Evolutionary conservation across 2,329 filamentous ascomycete species (phyloP).

Genomic region (Neonectria hederae): DNA sequence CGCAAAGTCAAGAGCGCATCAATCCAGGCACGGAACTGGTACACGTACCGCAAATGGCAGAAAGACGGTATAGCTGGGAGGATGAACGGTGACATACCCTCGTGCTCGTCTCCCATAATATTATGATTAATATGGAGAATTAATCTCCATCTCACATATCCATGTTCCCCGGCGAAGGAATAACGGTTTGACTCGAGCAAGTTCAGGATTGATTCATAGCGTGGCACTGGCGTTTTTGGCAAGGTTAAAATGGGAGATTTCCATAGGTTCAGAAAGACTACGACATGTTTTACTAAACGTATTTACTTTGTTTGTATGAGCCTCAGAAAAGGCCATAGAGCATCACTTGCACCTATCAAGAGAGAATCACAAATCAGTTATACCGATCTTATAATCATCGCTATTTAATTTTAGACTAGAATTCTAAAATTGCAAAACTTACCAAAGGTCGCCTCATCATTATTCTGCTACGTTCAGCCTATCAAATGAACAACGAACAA

Average conservation of each 20-base stretch:
- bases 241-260: neutral
- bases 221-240: constrained; percentile 1
- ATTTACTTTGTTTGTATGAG: constrained; percentile 7
- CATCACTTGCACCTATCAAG: neutral
- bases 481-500: neutral
- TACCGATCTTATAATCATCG: neutral
- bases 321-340: neutral
- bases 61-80: constrained; percentile 63
- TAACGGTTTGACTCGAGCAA: constrained; percentile 3
- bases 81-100: constrained; percentile 40
- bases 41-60: constrained; percentile 61
- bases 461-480: neutral
- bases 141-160: constrained; percentile 1
- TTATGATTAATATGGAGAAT: constrained; percentile 9
- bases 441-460: neutral
- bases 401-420: neutral
- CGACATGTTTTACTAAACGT: neutral
- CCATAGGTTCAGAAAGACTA: neutral
- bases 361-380: neutral
- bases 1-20: constrained; percentile 53
- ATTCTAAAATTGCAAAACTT: too few relatives aligned
- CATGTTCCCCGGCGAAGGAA: constrained; percentile 15
- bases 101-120: neutral
- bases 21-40: constrained; percentile 56
- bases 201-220: constrained; percentile 6